Evolutionary conservation across 495 filamentous ascomycete species (phyloP), one percentile per base, ranked within the genome.

Genomic region (Aspergillus saccharolyticus): DNA sequence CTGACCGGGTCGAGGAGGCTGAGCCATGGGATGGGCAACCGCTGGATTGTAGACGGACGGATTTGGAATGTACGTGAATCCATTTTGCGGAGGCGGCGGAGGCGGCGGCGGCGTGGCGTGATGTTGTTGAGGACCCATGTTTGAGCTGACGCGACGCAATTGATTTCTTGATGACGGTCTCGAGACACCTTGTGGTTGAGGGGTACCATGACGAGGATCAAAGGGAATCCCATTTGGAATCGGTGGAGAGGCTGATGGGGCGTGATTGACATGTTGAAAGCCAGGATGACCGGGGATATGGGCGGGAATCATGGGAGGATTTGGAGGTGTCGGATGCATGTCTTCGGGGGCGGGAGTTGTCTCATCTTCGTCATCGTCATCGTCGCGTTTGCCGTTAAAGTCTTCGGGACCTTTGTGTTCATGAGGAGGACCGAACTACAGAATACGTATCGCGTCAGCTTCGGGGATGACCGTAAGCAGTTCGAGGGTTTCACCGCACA

Each of bases 381-480:
- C 82, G 43, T 89, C 89, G 45, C 84, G 83, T 74, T 91, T 90
- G 61, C 89, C 89, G 62, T 83, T 85, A 74, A 97, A 98, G 68
- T 98, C 94, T 50, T 83, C 83, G 18, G 93, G 94, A 0, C 93
- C 92, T 79, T 97, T 97, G 70, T 97, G 92, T 69, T 98, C 94
- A 70, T 95, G 94, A 24, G 94, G 85, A 47, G 82, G 85, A 49
- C 91, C 91, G 78, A 91, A 96, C 91, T 98, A 72, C 50, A 57
- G 22, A 19, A 18, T 8, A 30, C 16, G 20, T 10, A 30, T 24
- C 25, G 49, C 19, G 46, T 62, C 33, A 58, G 55, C 52, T 53
- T 21, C 5, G 25, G 9, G 21, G 15, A 16, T 21, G 14, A 42
- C 16, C n/a, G 25, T 28, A 52, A 28, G 51, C 22, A 48, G 19